phyloP scores from a whole-genome alignment of 1,139 yeast species.

The Suhomyces bolitotheri region DNA sequence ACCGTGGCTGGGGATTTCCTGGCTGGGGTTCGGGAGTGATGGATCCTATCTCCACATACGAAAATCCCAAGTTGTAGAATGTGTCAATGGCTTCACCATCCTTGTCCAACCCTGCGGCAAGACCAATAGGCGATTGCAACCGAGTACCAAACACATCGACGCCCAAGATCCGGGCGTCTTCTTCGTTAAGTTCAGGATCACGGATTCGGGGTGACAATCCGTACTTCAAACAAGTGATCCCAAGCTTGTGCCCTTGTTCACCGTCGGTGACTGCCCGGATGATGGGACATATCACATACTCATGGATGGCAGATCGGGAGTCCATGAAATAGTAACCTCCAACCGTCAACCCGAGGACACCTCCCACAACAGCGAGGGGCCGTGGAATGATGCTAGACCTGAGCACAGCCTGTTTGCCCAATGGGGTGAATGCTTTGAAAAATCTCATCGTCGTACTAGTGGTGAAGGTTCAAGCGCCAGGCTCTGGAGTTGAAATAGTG shows the following conservation, averaged over 20 bases:
- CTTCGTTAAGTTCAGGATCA: constrained; percentile 39
- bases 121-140: constrained; percentile 77
- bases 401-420: constrained; percentile 7
- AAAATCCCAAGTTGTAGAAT: constrained; percentile 74
- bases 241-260: constrained; percentile 80
- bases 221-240: constrained; percentile 66
- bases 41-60: constrained; percentile 91
- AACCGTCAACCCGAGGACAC: constrained; percentile 30
- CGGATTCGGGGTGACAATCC: constrained; percentile 67
- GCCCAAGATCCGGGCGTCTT: constrained; percentile 53
- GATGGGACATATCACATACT: constrained; percentile 75
- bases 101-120: constrained; percentile 96
- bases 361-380: constrained; percentile 25
- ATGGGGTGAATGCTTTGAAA: constrained; percentile 3
- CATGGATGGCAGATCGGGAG: constrained; percentile 81
- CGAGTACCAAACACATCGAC: constrained; percentile 65
- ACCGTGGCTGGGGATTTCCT: constrained; percentile 89
- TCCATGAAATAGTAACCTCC: constrained; percentile 56
- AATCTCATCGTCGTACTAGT: constrained; percentile 5
- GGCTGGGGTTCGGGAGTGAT: constrained; percentile 92
- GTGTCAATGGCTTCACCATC: constrained; percentile 93
- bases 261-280: constrained; percentile 74
- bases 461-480: background rate
- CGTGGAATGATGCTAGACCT: constrained; percentile 32
- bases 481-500: too few species aligned